These are phyloP conservation scores for Spathaspora arborariae DNA, from an alignment of 805 yeast species.

Conservation along the genomic window DNA sequence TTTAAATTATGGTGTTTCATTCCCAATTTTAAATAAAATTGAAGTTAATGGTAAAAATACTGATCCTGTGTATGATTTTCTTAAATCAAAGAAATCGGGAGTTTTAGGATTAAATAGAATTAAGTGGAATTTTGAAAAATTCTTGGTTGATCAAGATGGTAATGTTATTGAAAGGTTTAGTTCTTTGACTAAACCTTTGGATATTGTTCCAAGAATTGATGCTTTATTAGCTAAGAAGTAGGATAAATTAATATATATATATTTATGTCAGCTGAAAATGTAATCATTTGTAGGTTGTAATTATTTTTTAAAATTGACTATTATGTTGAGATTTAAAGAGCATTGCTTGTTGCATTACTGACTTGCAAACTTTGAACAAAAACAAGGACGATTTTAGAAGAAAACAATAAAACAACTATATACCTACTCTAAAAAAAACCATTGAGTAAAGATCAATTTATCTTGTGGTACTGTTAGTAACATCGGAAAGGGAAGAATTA, in stretches of 20 bases:
- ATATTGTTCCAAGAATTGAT: constrained; percentile 47
- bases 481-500: too few relatives aligned
- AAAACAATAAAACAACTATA: too few relatives aligned
- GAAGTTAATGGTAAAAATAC: constrained; percentile 85
- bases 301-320: too few relatives aligned
- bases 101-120: constrained; percentile 37
- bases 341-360: too few relatives aligned
- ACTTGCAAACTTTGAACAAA: too few relatives aligned
- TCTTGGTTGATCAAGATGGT: constrained; percentile 38
- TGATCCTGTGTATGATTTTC: constrained; percentile 75
- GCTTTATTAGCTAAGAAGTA: constrained; percentile 39
- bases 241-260: background rate
- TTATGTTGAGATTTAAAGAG: too few relatives aligned
- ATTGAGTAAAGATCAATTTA: too few relatives aligned
- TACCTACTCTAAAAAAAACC: too few relatives aligned
- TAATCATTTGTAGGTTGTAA: too few relatives aligned
- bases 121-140: constrained; percentile 46
- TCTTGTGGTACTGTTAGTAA: too few relatives aligned
- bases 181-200: constrained; percentile 54
- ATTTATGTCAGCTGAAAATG: too few relatives aligned
- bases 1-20: constrained; percentile 82
- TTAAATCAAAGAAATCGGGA: constrained; percentile 60
- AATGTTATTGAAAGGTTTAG: constrained; percentile 50
- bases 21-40: constrained; percentile 83
- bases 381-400: too few relatives aligned